Percentiles rank a stretch among this genome's conserved stretches.
These are phyloP conservation scores for Ascosphaera pollenicola DNA, from an alignment of 2,329 filamentous ascomycete species.

Conservation along the genomic window DNA sequence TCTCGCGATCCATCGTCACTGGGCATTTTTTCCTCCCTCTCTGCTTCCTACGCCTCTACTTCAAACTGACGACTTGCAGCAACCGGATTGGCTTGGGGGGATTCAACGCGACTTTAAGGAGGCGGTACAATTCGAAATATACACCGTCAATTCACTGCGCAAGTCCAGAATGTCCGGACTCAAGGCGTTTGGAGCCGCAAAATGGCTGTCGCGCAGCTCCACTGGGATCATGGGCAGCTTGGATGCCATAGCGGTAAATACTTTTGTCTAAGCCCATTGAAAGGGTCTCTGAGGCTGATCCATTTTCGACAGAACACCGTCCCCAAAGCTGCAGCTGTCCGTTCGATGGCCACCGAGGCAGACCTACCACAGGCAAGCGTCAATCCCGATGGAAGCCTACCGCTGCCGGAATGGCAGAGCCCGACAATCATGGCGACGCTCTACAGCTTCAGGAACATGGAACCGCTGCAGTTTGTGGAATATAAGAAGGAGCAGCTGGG, in stretches of 20 bases:
- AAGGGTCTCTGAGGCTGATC: too few relatives aligned
- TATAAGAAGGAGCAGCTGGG: slow-evolving; percentile 68
- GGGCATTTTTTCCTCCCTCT: too few relatives aligned
- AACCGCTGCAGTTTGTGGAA: slow-evolving; percentile 54
- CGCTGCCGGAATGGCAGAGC: slow-evolving; percentile 15
- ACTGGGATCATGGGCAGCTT: slow-evolving; percentile 13
- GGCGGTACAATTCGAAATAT: too few relatives aligned
- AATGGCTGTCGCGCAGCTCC: slow-evolving; percentile 17
- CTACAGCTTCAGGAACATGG: slow-evolving; percentile 74
- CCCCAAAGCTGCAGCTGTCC: slow-evolving; percentile 10
- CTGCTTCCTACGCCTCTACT: too few relatives aligned
- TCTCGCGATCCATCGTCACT: too few relatives aligned
- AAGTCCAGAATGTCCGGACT: slow-evolving; percentile 14
- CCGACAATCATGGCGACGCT: slow-evolving; percentile 60
- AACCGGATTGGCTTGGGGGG: too few relatives aligned
- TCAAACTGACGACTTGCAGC: too few relatives aligned
- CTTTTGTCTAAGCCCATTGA: too few relatives aligned
- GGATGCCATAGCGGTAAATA: too few relatives aligned
- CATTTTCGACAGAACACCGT: slow-evolving; percentile 9
- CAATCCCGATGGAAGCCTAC: slow-evolving; percentile 4
- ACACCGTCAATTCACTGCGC: too few relatives aligned
- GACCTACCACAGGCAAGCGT: slow-evolving; percentile 5
- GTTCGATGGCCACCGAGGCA: slow-evolving; percentile 28
- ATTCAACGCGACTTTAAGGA: too few relatives aligned
- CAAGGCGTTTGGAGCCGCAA: slow-evolving; percentile 15